These are phyloP conservation scores for Starmerella powellii DNA, from an alignment of 805 yeast genomes.

Conservation along the genomic window DNA sequence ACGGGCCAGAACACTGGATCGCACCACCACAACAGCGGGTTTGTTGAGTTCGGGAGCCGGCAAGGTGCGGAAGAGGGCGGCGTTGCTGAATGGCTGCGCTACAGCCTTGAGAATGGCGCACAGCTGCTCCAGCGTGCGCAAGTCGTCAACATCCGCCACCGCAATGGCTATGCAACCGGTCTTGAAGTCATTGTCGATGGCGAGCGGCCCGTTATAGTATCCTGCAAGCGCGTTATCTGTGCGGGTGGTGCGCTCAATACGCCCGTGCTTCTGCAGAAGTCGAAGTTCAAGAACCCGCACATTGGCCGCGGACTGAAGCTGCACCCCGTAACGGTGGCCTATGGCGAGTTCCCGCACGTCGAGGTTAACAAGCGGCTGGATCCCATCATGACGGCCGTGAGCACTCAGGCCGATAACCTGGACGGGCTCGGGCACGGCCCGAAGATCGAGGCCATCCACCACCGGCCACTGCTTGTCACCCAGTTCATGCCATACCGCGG, in stretches of 20 bases:
- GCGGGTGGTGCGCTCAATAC: conserved; percentile 41
- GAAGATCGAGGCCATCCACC: conserved; percentile 39
- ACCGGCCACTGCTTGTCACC: conserved; percentile 34
- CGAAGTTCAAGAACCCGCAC: conserved; percentile 39
- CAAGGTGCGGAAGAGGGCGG: conserved; percentile 40
- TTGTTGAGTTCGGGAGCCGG: conserved; percentile 40
- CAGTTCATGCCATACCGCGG: conserved; percentile 36
- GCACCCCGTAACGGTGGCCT: conserved; percentile 37
- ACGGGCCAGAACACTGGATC: conserved; percentile 39
- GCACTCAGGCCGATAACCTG: conserved; percentile 37
- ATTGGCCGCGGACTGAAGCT: conserved; percentile 42
- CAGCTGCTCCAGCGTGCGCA: conserved; percentile 37
- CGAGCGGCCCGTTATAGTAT: conserved; percentile 24
- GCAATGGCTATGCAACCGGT: conserved; percentile 37
- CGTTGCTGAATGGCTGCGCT: conserved; percentile 38
- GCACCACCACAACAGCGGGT: conserved; percentile 36
- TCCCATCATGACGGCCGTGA: conserved; percentile 41
- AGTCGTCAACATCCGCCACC: conserved; percentile 33
- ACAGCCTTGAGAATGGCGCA: conserved; percentile 37
- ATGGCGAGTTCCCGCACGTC: conserved; percentile 34
- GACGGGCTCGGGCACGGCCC: conserved; percentile 46
- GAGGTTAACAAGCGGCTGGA: conserved; percentile 33
- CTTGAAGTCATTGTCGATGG: conserved; percentile 32
- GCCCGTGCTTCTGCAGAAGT: conserved; percentile 37
- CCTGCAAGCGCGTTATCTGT: conserved; percentile 36